Percentiles rank a stretch among this genome's conserved stretches.
Conservation (phyloP, 1,284 basidiomycete species). For the Microbotryomycetes sp. region DNA sequence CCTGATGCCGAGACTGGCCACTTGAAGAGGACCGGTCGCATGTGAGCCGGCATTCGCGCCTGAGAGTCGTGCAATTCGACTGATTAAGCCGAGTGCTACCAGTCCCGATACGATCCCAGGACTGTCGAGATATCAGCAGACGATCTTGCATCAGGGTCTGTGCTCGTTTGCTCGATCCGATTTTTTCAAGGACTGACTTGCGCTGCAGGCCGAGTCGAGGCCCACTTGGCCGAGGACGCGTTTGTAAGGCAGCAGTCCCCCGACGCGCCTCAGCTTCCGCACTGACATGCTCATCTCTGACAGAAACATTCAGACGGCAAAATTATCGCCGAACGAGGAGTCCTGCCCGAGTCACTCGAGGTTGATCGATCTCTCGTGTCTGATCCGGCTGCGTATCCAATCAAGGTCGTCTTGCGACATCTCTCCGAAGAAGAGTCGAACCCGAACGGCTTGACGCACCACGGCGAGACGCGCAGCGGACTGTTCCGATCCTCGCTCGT, state of each 20-base stretch:
- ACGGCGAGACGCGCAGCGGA: slow-evolving; percentile 19
- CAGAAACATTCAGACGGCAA: slow-evolving; percentile 23
- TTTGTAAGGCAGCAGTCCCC: not conserved
- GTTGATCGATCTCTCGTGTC: slow-evolving; percentile 27
- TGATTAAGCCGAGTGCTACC: no score
- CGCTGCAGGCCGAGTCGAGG: slow-evolving; percentile 28
- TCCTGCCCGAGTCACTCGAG: slow-evolving; percentile 33
- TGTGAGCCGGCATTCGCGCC: no score
- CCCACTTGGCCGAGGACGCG: slow-evolving; percentile 32
- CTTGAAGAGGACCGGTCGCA: slow-evolving; percentile 17
- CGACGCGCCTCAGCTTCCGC: not conserved
- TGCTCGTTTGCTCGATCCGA: no score
- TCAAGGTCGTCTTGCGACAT: slow-evolving; percentile 35
- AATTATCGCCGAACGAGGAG: slow-evolving; percentile 30
- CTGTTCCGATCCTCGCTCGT: slow-evolving; percentile 31
- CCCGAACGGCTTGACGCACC: slow-evolving; percentile 22
- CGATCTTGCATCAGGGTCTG: slow-evolving; percentile 33
- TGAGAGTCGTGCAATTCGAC: no score
- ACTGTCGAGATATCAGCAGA: slow-evolving; percentile 36
- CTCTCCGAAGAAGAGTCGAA: slow-evolving; percentile 37
- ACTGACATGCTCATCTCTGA: not conserved
- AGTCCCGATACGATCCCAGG: slow-evolving; percentile 34
- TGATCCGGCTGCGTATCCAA: slow-evolving; percentile 32
- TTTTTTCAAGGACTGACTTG: not conserved
- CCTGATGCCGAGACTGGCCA: slow-evolving; percentile 21